Evolutionary conservation across 495 filamentous ascomycete species (phyloP).

Genomic region (Penicillium steckii): DNA sequence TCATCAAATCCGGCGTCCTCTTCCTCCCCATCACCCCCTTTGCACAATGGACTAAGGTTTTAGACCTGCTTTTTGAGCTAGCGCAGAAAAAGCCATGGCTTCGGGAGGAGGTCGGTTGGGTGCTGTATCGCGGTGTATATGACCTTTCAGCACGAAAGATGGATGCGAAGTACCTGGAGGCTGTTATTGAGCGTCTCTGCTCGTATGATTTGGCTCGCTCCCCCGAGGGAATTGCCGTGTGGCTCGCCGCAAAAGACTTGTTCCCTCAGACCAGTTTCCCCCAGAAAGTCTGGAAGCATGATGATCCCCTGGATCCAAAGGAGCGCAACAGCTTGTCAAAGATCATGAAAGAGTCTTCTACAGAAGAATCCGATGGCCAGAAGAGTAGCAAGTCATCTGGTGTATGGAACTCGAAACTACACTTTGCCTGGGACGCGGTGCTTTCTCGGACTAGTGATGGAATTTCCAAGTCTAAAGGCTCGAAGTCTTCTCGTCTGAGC

Average conservation of each 20-base stretch:
- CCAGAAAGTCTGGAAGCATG: conserved; percentile 67
- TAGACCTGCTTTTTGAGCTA: conserved; percentile 52
- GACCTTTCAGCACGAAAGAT: conserved; percentile 39
- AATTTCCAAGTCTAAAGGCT: conserved; percentile 27
- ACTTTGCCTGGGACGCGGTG: conserved; percentile 86
- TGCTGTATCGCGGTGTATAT: conserved; percentile 52
- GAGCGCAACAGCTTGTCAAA: conserved; percentile 65
- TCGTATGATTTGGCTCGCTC: conserved; percentile 67
- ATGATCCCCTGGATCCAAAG: conserved; percentile 62
- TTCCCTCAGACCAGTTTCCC: conserved; percentile 67
- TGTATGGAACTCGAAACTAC: conserved; percentile 76
- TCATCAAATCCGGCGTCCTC: conserved; percentile 75
- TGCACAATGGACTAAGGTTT: conserved; percentile 59
- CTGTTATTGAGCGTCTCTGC: conserved; percentile 59
- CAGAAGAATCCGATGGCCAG: conserved; percentile 45
- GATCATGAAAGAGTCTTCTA: conserved; percentile 74
- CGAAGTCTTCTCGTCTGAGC: conserved; percentile 39
- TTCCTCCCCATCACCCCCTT: conserved; percentile 49
- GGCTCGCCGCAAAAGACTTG: conserved; percentile 64
- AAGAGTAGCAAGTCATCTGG: conserved; percentile 56
- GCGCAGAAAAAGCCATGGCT: conserved; percentile 79
- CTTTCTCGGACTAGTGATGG: conserved; percentile 46
- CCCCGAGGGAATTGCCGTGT: conserved; percentile 85
- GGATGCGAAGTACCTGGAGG: conserved; percentile 49
- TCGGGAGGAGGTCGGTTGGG: conserved; percentile 79